A percentile compares a stretch with the other conserved stretches of the same genome.
These are phyloP conservation scores for Bertia moriformis DNA, from an alignment of 2,329 filamentous ascomycete genomes.

Conservation along the genomic window DNA sequence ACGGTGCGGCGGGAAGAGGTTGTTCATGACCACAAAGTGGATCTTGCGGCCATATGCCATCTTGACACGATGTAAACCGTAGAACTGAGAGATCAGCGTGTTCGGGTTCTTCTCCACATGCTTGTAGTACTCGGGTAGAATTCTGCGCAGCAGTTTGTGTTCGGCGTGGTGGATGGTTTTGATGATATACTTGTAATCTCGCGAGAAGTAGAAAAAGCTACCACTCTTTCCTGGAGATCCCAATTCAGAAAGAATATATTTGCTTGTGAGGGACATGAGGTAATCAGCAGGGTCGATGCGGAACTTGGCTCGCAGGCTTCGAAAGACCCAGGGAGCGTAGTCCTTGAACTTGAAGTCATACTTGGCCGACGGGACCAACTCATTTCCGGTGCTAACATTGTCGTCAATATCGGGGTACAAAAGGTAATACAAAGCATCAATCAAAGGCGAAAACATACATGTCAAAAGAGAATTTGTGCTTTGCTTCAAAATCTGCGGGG, in stretches of 20 bases:
- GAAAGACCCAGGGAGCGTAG: slow-evolving; percentile 99
- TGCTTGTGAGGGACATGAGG: slow-evolving; percentile 92
- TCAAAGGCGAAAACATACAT: slow-evolving; percentile 68
- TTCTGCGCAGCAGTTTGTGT: slow-evolving; percentile 72
- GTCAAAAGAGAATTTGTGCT: slow-evolving; percentile 97
- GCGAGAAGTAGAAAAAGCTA: slow-evolving; percentile 98
- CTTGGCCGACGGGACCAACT: slow-evolving; percentile 92
- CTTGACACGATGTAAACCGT: slow-evolving; percentile 92
- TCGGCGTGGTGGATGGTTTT: slow-evolving; percentile 97
- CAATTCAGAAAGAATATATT: slow-evolving; percentile 94
- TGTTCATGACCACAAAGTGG: slow-evolving; percentile 99
- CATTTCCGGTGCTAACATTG: slow-evolving; percentile 65
- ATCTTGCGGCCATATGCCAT: slow-evolving; percentile 97
- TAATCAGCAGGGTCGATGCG: slow-evolving; percentile 92
- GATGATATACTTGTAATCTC: slow-evolving; percentile 99
- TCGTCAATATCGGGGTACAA: slow-evolving; percentile 15
- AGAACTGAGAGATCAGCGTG: slow-evolving; percentile 93
- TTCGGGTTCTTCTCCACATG: slow-evolving; percentile 91
- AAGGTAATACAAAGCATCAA: slow-evolving; percentile 1
- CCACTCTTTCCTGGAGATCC: slow-evolving; percentile 96
- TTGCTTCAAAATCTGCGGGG: slow-evolving; percentile 80
- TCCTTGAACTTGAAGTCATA: slow-evolving; percentile 99
- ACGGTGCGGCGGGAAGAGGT: slow-evolving; percentile 89
- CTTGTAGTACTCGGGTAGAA: slow-evolving; percentile 80
- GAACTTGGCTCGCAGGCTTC: slow-evolving; percentile 75